phyloP scores from a whole-genome alignment of 805 yeast species.

The Metschnikowia colocasiae region DNA sequence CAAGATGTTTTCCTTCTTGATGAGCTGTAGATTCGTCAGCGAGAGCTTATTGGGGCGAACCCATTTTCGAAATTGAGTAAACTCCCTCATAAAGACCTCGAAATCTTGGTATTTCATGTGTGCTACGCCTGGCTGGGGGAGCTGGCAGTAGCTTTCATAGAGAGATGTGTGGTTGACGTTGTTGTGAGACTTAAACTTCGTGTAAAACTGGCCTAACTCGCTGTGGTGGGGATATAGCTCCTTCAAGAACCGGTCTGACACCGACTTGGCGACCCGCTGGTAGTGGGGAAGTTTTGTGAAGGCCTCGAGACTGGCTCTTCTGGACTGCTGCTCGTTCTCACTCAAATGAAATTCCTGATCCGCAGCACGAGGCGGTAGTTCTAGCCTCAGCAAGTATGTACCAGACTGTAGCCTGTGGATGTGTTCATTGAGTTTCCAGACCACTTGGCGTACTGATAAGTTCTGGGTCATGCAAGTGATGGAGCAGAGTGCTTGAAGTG shows the following conservation, averaged over 20 bases:
- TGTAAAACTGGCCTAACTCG: slow-evolving; percentile 7
- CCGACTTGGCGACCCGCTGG: slow-evolving; percentile 8
- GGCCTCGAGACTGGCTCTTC: slow-evolving; percentile 7
- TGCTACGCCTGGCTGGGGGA: slow-evolving; percentile 26
- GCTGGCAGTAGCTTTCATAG: slow-evolving; percentile 23
- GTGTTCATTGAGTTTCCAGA: slow-evolving; percentile 8
- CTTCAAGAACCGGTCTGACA: slow-evolving; percentile 5
- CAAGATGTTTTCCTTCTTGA: slow-evolving; percentile 4
- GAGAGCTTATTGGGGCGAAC: slow-evolving; percentile 24
- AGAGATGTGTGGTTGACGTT: slow-evolving; percentile 26
- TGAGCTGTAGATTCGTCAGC: slow-evolving; percentile 7
- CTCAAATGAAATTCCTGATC: slow-evolving; percentile 2
- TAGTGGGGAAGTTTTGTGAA: slow-evolving; percentile 11
- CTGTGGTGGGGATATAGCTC: slow-evolving; percentile 13
- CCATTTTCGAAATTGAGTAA: slow-evolving; percentile 25
- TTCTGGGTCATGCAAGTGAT: not conserved
- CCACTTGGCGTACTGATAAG: not conserved
- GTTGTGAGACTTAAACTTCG: slow-evolving; percentile 4
- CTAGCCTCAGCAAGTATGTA: slow-evolving; percentile 10
- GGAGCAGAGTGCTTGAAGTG: not conserved
- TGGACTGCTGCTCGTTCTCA: slow-evolving; percentile 7
- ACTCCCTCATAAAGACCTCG: slow-evolving; percentile 25
- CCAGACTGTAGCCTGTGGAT: slow-evolving; percentile 6
- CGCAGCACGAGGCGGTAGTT: not conserved
- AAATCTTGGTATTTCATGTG: slow-evolving; percentile 26